Evolutionary conservation across 1,284 basidiomycete genomes (phyloP).

Genomic region (Ceratobasidium sp.): DNA sequence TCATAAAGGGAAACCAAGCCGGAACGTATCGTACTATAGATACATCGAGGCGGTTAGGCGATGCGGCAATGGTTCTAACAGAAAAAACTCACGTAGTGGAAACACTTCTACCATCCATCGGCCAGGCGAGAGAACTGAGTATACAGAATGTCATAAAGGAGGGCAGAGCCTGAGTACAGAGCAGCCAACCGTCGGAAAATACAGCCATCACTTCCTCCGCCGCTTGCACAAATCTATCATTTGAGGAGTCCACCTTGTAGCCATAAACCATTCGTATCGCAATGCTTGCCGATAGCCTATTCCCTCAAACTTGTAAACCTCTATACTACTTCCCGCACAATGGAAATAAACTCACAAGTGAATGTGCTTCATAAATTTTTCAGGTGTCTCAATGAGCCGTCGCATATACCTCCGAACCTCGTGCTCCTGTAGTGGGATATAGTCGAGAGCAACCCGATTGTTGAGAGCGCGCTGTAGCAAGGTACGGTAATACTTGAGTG

Average conservation of each 20-base stretch:
- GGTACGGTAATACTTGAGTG: constrained; percentile 37
- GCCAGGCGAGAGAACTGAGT: constrained; percentile 21
- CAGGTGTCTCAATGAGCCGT: constrained; percentile 23
- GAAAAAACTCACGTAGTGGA: constrained; percentile 19
- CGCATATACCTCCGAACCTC: constrained; percentile 32
- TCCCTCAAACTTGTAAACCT: background rate
- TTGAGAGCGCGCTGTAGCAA: constrained; percentile 43
- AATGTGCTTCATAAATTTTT: constrained; percentile 36
- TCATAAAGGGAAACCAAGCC: constrained; percentile 56
- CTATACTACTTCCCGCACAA: background rate
- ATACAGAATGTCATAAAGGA: background rate
- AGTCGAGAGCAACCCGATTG: constrained; percentile 39
- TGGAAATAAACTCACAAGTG: constrained; percentile 18
- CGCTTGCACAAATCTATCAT: constrained; percentile 28
- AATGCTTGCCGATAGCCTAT: constrained; percentile 32
- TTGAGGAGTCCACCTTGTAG: constrained; percentile 32
- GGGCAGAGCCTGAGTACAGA: too few relatives aligned
- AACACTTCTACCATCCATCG: constrained; percentile 40
- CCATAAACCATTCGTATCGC: constrained; percentile 41
- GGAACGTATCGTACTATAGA: constrained; percentile 55
- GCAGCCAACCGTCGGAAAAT: constrained; percentile 22
- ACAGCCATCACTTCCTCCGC: constrained; percentile 34
- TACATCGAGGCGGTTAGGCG: background rate
- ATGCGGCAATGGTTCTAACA: background rate
- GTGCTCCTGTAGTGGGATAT: constrained; percentile 33